Base-by-base conservation (phyloP, 768 basidiomycete genomes). In the Lactifluus piperatus region DNA sequence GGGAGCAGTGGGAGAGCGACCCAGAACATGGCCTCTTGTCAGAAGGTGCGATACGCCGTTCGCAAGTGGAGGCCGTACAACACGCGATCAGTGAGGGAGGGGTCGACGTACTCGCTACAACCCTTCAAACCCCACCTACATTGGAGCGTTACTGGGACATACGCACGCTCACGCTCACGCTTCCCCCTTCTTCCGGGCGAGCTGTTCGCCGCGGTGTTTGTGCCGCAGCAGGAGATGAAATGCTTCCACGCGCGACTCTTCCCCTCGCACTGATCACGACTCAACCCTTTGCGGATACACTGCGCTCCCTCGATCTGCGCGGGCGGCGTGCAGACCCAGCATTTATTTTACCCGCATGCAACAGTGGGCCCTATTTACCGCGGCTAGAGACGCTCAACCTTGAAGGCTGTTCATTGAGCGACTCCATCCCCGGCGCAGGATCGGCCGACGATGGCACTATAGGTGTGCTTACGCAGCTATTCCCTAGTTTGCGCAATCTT, bases 1-100 rank as follows among this genome's bases (percentile, higher is more conserved):
- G 86, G 66, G 89, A 90, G 66, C 68, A 76, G n/a, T 90, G 88
- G 88, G 89, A 91, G 64, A 76, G 86, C 30, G 87, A 88, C 59
- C 86, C 85, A 0, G 87, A 90, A 66, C 83, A 83, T 59, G 87
- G 86, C 1, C 68, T 90, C 49, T 67, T 85, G 30, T 87, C 87
- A 0, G 90, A 90, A 65, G 89, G 86, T 20, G 86, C 83, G 18
- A 80, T 78, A 64, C 74, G 87, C 36, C 78, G 85, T 20, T 82
- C 83, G 22, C 74, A 83, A 58, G 85, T 83, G 0, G 74, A 73
- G 5, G 81, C 79, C 18, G 76, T 77, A n/a, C 68, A 32, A 51
- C 63, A 44, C 5, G 22, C 14, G 4, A 27, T n/a, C n/a, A n/a
- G 4, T 20, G 49, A 46, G 4, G 43, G 39, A 5, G 39, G 41